Base-by-base conservation (phyloP, 2,329 filamentous ascomycete genomes). In the Colletotrichum cereale region DNA sequence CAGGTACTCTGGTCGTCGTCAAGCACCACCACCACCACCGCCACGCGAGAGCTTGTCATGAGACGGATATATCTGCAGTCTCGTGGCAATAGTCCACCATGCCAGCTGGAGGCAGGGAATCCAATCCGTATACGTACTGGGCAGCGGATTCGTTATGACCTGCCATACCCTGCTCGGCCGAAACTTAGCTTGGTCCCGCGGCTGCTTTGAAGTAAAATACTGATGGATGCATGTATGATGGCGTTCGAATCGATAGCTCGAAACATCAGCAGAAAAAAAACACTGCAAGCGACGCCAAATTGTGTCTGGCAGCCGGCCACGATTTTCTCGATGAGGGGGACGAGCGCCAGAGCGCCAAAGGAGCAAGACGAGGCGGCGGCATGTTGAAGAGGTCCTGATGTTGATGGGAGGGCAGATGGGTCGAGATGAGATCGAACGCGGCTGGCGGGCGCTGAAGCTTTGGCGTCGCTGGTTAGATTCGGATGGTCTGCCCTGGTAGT, bases 361-460 rank as follows among this genome's bases (percentile, higher is more conserved):
- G 8, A 34, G 31, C 31, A 34, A 34, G 34, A 62, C 38, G 16
- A 44, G n/a, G 31, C 34, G 21, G 58, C 29, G 50, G 65, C 34
- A 64, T 34, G 24, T 24, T 38, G 8, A 34, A 38, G 24, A 40
- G 38, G 56, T 31, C 40, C 3, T 34, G 40, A 50, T 21, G 31
- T 55, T 26, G 24, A 34, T 40, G 31, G 60, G 29, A 48, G 24
- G 24, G 47, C 31, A 57, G 60, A 52, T 57, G 60, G 66, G 44
- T 40, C 38, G 50, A 63, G 66, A 67, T 67, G 50, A 67, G 66
- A 63, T 67, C 47, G 64, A 67, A 38, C 11, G 48, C n/a, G 60
- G 61, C 60, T 48, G 66, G 34, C 34, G 31, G 50, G 53, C 66
- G 60, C 44, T 4, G n/a, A 58, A 52, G 63, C 34, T 58, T 52